Evolutionary conservation across 2,329 filamentous ascomycete genomes (phyloP).

Genomic region (Sarocladium strictum): DNA sequence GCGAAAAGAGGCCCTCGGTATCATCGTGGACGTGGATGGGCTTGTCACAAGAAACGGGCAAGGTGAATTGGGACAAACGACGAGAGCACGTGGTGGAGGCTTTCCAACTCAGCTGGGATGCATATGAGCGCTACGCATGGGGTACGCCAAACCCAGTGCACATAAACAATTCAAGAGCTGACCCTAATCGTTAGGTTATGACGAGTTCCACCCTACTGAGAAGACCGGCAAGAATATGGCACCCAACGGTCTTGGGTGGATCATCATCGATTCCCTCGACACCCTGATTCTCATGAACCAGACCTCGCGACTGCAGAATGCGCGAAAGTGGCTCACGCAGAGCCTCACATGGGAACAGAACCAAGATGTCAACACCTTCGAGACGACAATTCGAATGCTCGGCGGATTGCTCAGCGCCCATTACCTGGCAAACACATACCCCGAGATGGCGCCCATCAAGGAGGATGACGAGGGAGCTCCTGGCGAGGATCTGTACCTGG

Average conservation of each 20-base stretch:
- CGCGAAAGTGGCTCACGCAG: constrained; percentile 81
- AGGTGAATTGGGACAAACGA: constrained; percentile 69
- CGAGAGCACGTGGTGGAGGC: constrained; percentile 80
- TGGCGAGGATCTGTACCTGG: constrained; percentile 88
- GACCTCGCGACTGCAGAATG: constrained; percentile 75
- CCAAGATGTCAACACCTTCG: constrained; percentile 95
- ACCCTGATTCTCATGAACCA: constrained; percentile 99
- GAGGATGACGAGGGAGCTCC: constrained; percentile 66
- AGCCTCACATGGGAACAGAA: constrained; percentile 82
- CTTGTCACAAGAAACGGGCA: constrained; percentile 34
- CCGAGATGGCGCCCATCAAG: constrained; percentile 66
- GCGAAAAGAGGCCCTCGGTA: constrained; percentile 27
- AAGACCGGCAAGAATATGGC: constrained; percentile 82
- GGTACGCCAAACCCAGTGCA: constrained; percentile 48
- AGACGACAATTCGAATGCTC: constrained; percentile 96
- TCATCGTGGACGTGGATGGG: constrained; percentile 54
- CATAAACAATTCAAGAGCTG: not conserved
- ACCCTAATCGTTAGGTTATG: constrained; percentile 50
- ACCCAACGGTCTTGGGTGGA: constrained; percentile 87
- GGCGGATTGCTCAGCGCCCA: constrained; percentile 89
- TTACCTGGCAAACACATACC: constrained; percentile 82
- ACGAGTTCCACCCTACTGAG: constrained; percentile 79
- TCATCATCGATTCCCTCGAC: constrained; percentile 92
- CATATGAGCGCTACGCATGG: constrained; percentile 91
- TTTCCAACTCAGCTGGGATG: constrained; percentile 87